These are phyloP conservation scores for Malus hybrid DNA, from an alignment of 331 rosid genomes.

Conservation along the genomic window DNA sequence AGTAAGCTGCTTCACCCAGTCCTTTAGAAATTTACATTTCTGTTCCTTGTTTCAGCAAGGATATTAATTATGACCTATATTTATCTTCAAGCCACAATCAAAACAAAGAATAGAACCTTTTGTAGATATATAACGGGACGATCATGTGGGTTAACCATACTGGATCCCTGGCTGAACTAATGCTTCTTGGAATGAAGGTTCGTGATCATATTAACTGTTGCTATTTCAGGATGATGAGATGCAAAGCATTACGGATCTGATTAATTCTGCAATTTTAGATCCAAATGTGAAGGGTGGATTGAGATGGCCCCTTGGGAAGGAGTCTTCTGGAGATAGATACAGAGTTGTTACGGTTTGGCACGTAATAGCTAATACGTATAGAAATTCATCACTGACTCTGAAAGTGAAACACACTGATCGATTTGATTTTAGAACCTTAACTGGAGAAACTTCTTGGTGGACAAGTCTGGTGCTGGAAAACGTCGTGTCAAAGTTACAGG, in stretches of 20 bases:
- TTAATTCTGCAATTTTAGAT: slow-evolving; percentile 42
- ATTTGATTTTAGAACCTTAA: slow-evolving; percentile 30
- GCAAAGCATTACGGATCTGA: slow-evolving; percentile 30
- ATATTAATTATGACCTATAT: too few species aligned
- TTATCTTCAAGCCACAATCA: neutral
- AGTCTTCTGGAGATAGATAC: slow-evolving; percentile 21
- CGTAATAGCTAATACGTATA: slow-evolving; percentile 21
- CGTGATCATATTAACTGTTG: neutral
- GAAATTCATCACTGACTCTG: slow-evolving; percentile 25
- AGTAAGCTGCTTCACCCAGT: slow-evolving; percentile 12
- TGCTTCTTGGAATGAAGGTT: neutral
- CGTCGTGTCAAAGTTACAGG: slow-evolving; percentile 27
- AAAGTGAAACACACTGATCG: slow-evolving; percentile 38
- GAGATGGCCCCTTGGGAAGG: slow-evolving; percentile 55
- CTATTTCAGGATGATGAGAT: slow-evolving; percentile 46
- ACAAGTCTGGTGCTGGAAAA: slow-evolving; percentile 26
- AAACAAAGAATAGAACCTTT: neutral
- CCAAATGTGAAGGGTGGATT: slow-evolving; percentile 49
- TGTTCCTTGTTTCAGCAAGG: neutral
- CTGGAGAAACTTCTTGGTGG: slow-evolving; percentile 32
- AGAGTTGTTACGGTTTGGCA: slow-evolving; percentile 38
- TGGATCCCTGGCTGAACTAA: neutral
- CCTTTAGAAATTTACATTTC: neutral
- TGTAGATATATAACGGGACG: neutral
- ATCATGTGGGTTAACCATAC: neutral